Evolutionary conservation across 2,329 filamentous ascomycete species (phyloP), one percentile per base, ranked within the genome.

Genomic region (Ophiocordyceps camponoti-rufipedis): DNA sequence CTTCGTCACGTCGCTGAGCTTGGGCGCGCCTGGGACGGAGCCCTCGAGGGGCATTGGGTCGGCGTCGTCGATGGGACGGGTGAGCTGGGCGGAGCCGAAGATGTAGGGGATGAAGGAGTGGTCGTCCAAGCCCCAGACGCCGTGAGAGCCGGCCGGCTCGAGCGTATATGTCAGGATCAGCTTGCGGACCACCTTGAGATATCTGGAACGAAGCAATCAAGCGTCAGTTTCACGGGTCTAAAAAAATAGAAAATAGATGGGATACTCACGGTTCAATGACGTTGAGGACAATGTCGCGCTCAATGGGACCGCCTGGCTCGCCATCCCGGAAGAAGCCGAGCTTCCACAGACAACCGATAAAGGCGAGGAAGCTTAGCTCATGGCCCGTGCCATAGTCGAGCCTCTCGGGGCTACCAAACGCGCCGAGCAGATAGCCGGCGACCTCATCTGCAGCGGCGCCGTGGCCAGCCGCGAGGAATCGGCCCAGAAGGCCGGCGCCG

Each of bases 71-170:
- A 94, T 84, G 1, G 88, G 74, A 1, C 86, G 81, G 10, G 82
- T 82, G 39, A 93, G 70, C 58, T 98, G 91, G 0, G 91, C 88
- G 2, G 88, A 94, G 31, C 91, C 91, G 51, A 96, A 88, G 47
- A 98, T 85, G 61, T 96, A 98, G 0, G 91, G 84, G 28, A 91
- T 62, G 60, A 98, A 96, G 9, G 79, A 88, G 63, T 98, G 89
- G 60, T 98, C 91, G 58, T 98, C 91, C n/a, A 98, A 71, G 18
- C 91, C 91, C 91, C 91, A 98, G 18, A 98, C 91, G 3, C 91
- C 91, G 58, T 96, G 91, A 1, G 89, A 94, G 2, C 91, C 91
- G 6, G 91, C 91, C 4, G 91, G 91, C 58, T 98, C 91, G 18
- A 98, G 75, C 1, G 81, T 95, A 60, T 96, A 98, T 2, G 80